Percentiles rank a stretch among this genome's conserved stretches.
Evolutionary conservation across 495 filamentous ascomycete genomes (phyloP).

Genomic region (Talaromyces adpressus): DNA sequence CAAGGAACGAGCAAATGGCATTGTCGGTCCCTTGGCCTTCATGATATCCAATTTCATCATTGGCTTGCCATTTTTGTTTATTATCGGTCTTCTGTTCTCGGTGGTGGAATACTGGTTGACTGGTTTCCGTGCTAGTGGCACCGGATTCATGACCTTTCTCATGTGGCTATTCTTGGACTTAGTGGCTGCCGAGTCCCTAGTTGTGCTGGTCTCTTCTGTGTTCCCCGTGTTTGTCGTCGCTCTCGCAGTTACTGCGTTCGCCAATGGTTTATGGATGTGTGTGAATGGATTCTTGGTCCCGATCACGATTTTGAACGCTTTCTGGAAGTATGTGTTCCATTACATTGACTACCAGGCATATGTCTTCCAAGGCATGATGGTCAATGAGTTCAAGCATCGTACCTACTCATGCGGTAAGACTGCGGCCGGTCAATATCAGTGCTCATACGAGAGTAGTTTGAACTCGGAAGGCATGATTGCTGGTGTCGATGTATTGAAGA

Average conservation of each 20-base stretch:
- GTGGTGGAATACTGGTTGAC: slow-evolving; percentile 70
- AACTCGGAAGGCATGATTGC: background rate
- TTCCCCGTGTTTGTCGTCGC: slow-evolving; percentile 73
- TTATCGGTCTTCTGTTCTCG: slow-evolving; percentile 49
- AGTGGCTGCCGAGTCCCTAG: slow-evolving; percentile 70
- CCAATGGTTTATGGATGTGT: slow-evolving; percentile 83
- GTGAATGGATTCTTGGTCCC: slow-evolving; percentile 73
- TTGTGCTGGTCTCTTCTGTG: slow-evolving; percentile 64
- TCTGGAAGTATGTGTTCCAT: slow-evolving; percentile 78
- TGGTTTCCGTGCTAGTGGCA: slow-evolving; percentile 60
- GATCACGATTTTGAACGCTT: slow-evolving; percentile 64
- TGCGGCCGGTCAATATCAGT: background rate
- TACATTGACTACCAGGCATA: slow-evolving; percentile 82
- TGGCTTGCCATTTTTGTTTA: slow-evolving; percentile 64
- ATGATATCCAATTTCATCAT: slow-evolving; percentile 76
- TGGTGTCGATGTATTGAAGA: background rate
- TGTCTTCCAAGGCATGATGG: slow-evolving; percentile 88
- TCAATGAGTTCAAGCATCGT: slow-evolving; percentile 59
- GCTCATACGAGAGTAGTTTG: background rate
- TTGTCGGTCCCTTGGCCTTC: slow-evolving; percentile 67
- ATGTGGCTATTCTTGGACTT: slow-evolving; percentile 85
- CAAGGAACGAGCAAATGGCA: slow-evolving; percentile 74
- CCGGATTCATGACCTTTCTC: slow-evolving; percentile 69
- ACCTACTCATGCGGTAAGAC: background rate
- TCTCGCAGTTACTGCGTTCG: slow-evolving; percentile 69